These are phyloP conservation scores for Naegleria fowleri DNA, from an alignment of 208 protist genomes.

Conservation along the genomic window DNA sequence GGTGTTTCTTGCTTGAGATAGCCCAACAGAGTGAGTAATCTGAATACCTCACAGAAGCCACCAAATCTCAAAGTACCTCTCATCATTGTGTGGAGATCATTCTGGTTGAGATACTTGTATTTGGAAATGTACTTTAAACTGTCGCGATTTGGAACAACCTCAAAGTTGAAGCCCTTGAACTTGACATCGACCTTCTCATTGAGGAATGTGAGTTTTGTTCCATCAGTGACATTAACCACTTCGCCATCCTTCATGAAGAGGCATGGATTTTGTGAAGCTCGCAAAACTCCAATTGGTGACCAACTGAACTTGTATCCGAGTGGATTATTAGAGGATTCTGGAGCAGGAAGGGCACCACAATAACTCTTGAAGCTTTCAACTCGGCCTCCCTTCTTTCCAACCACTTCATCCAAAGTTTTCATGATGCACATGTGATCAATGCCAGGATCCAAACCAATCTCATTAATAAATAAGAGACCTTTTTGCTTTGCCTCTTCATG, in stretches of 20 bases:
- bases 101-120: constrained; percentile 35
- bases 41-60: constrained; percentile 34
- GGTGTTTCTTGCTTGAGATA: neutral
- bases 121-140: constrained; percentile 38
- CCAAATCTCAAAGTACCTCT: constrained; percentile 55
- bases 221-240: constrained; percentile 10
- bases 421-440: constrained; percentile 57
- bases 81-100: constrained; percentile 44
- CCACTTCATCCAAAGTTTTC: constrained; percentile 48
- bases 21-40: neutral
- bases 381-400: constrained; percentile 45
- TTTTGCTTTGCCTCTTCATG: constrained; percentile 42
- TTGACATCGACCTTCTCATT: neutral
- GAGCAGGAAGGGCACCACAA: constrained; percentile 66
- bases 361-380: constrained; percentile 45
- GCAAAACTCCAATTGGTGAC: constrained; percentile 57
- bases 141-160: constrained; percentile 55
- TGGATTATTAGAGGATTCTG: constrained; percentile 58
- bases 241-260: constrained; percentile 45
- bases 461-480: constrained; percentile 1
- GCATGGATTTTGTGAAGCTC: constrained; percentile 41
- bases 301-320: constrained; percentile 73
- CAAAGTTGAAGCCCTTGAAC: constrained; percentile 37
- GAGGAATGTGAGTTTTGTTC: neutral
- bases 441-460: constrained; percentile 62